Percentiles rank a stretch among this genome's conserved stretches.
Evolutionary conservation across 75 land plant genomes (phyloP).

Genomic region (Chamaecyparis obtusa): DNA sequence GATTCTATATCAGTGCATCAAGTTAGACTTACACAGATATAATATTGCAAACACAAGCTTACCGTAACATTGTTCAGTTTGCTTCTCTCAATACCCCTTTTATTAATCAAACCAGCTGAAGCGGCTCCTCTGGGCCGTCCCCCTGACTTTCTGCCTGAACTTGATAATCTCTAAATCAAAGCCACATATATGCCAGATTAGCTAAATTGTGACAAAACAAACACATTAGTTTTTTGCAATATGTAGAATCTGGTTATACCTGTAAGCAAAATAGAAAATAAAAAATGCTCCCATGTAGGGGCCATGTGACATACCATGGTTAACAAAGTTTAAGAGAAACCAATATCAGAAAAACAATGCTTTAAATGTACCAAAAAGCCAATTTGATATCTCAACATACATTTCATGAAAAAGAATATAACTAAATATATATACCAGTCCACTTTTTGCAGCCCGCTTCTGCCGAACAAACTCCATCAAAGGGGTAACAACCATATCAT

Average conservation of each 20-base stretch:
- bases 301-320: background rate
- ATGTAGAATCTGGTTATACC: background rate
- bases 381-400: too few species aligned
- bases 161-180: background rate
- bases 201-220: background rate
- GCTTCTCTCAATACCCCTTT: background rate
- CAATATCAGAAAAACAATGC: background rate
- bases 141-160: constrained; percentile 3
- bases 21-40: background rate
- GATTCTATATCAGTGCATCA: background rate
- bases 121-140: constrained; percentile 2
- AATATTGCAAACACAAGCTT: background rate
- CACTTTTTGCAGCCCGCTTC: constrained; percentile 23
- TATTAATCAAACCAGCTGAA: background rate
- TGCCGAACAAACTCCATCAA: constrained; percentile 51
- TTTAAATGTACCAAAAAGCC: too few species aligned
- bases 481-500: constrained; percentile 36
- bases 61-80: background rate
- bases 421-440: background rate
- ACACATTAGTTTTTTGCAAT: background rate
- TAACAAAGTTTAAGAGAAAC: background rate
- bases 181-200: background rate
- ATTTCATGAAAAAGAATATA: background rate
- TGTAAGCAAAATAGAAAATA: background rate
- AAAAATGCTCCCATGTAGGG: background rate